Conservation (phyloP, 1,139 yeast genomes). For the Martiniozyma asiatica region DNA sequence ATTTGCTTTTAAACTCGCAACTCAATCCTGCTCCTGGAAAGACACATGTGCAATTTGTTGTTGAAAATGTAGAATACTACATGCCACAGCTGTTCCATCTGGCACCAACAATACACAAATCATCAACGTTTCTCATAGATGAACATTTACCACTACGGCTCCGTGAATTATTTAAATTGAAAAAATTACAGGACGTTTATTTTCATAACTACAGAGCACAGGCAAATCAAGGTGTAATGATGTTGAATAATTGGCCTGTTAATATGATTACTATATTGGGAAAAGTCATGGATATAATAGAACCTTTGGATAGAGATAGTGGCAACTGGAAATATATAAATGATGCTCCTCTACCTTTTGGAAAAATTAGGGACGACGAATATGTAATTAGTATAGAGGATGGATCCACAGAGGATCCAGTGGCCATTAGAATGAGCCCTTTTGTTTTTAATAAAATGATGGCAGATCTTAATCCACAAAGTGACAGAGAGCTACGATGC, state of each 20-base stretch:
- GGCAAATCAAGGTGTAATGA: slow-evolving; percentile 1
- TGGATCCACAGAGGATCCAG: background rate
- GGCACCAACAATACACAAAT: slow-evolving; percentile 4
- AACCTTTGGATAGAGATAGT: background rate
- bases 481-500: no score
- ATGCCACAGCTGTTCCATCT: slow-evolving; percentile 26
- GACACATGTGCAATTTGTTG: slow-evolving; percentile 22
- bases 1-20: slow-evolving; percentile 3
- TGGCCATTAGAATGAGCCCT: background rate
- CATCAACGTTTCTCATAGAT: background rate
- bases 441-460: slow-evolving; percentile 1
- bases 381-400: slow-evolving; percentile 3
- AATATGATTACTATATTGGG: slow-evolving; percentile 23
- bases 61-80: slow-evolving; percentile 22
- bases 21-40: slow-evolving; percentile 27
- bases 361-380: slow-evolving; percentile 2
- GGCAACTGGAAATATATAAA: background rate
- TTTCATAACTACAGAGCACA: slow-evolving; percentile 10
- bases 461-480: background rate
- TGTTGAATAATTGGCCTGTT: slow-evolving; percentile 28
- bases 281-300: slow-evolving; percentile 18
- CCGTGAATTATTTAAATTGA: slow-evolving; percentile 20
- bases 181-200: slow-evolving; percentile 19
- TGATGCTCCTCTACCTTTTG: slow-evolving; percentile 1
- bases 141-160: slow-evolving; percentile 23